phyloP scores from a whole-genome alignment of 2,329 filamentous ascomycete species.

The Aspergillus tanneri region DNA sequence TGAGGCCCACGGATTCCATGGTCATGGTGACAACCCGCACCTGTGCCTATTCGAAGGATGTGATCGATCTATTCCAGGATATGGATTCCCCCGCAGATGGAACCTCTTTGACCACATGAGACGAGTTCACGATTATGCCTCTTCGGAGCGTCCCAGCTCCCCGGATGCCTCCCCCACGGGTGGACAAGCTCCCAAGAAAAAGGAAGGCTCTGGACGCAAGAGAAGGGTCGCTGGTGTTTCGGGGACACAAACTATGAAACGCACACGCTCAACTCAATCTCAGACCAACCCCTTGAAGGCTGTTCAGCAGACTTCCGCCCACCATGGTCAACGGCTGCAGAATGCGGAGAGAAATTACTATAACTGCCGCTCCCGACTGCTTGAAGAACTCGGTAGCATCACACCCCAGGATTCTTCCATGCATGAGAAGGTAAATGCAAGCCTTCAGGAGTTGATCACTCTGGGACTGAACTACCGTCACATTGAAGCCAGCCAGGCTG shows the following conservation, averaged over 20 bases:
- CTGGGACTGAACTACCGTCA: conserved; percentile 45
- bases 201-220: conserved; percentile 41
- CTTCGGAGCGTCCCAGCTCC: conserved; percentile 44
- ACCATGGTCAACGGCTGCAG: conserved; percentile 42
- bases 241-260: conserved; percentile 43
- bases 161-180: conserved; percentile 39
- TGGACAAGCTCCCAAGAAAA: conserved; percentile 38
- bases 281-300: conserved; percentile 37
- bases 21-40: conserved; percentile 88
- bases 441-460: conserved; percentile 45
- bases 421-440: conserved; percentile 47
- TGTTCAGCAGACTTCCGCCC: conserved; percentile 31
- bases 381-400: conserved; percentile 41
- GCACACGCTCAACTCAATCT: conserved; percentile 41
- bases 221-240: conserved; percentile 39
- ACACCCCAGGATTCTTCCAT: conserved; percentile 42
- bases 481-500: conserved; percentile 43
- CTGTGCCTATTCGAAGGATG: conserved; percentile 85
- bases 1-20: conserved; percentile 93
- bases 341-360: conserved; percentile 45
- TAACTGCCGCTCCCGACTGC: conserved; percentile 40
- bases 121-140: conserved; percentile 71
- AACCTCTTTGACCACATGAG: conserved; percentile 97
- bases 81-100: conserved; percentile 93
- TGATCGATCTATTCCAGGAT: conserved; percentile 75